Evolutionary conservation across 352 stramenopile species (phyloP).

Genomic region (Pythium sukuiense): DNA sequence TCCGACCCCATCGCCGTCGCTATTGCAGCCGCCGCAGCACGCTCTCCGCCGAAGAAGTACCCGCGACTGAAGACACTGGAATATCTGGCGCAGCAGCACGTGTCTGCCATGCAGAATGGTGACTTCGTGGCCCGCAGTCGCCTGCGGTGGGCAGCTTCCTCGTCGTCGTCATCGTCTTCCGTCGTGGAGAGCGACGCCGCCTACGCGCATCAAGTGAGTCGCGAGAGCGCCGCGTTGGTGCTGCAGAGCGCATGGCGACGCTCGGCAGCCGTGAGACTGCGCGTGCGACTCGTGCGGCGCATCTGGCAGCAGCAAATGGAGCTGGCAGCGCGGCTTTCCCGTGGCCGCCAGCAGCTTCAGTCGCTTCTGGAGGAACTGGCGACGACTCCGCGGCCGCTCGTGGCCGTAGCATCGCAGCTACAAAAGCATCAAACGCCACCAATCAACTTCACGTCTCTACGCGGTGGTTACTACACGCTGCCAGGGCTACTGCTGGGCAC

Average conservation of each 20-base stretch:
- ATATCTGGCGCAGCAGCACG: slow-evolving; percentile 41
- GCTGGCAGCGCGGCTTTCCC: slow-evolving; percentile 41
- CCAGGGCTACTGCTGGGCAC: slow-evolving; percentile 38
- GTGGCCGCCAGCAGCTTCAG: slow-evolving; percentile 11
- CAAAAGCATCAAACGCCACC: background rate
- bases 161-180: no score
- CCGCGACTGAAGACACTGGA: slow-evolving; percentile 47
- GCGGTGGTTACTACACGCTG: slow-evolving; percentile 34
- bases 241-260: slow-evolving; percentile 52
- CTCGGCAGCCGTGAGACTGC: slow-evolving; percentile 30
- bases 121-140: slow-evolving; percentile 50
- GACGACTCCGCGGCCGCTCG: background rate
- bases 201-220: slow-evolving; percentile 26
- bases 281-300: slow-evolving; percentile 19
- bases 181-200: slow-evolving; percentile 24
- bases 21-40: background rate
- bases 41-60: slow-evolving; percentile 17
- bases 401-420: background rate
- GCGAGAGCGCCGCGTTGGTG: slow-evolving; percentile 43
- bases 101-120: slow-evolving; percentile 37
- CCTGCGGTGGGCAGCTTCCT: slow-evolving; percentile 32
- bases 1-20: slow-evolving; percentile 1
- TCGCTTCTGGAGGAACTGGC: slow-evolving; percentile 4
- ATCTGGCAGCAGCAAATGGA: slow-evolving; percentile 48
- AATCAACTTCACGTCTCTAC: background rate